Percentiles rank a stretch among this genome's conserved stretches.
Evolutionary conservation across 805 yeast genomes (phyloP).

Genomic region (Starmerella stellata): DNA sequence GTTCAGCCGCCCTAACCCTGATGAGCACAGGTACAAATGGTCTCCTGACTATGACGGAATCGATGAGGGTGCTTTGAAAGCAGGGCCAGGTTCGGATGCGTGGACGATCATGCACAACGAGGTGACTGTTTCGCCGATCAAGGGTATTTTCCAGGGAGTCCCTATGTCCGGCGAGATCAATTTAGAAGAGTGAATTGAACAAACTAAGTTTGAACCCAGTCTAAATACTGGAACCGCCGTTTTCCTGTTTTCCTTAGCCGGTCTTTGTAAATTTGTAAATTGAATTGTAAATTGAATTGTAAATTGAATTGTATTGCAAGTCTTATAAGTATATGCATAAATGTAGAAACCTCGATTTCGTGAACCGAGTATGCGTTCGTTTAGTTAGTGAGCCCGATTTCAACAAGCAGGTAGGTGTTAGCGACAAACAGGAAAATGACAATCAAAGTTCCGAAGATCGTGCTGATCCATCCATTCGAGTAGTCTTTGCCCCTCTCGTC

Average conservation of each 20-base stretch:
- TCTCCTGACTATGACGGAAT: slow-evolving; percentile 60
- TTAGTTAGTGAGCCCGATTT: slow-evolving; percentile 29
- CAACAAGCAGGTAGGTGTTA: slow-evolving; percentile 45
- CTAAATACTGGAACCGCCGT: no score
- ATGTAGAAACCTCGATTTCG: no score
- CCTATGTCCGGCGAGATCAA: slow-evolving; percentile 5
- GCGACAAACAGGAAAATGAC: slow-evolving; percentile 60
- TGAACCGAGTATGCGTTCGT: no score
- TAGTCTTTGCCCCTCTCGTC: slow-evolving; percentile 15
- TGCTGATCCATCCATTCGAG: slow-evolving; percentile 43
- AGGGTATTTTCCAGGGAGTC: slow-evolving; percentile 12
- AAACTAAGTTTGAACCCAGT: no score
- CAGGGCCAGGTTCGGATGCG: slow-evolving; percentile 43
- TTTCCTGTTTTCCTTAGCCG: no score
- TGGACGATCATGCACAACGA: slow-evolving; percentile 46
- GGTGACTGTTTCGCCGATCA: slow-evolving; percentile 25
- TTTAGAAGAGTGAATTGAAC: slow-evolving; percentile 1
- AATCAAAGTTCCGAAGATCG: slow-evolving; percentile 33
- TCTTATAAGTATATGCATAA: no score
- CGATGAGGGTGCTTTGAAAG: slow-evolving; percentile 33
- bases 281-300: no score
- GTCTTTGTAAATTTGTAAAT: no score
- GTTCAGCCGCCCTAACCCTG: slow-evolving; percentile 22
- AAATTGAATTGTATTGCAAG: no score
- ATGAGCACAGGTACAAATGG: slow-evolving; percentile 41